Conservation (phyloP, 257 asterid genomes). For the Solanum bukasovii region DNA sequence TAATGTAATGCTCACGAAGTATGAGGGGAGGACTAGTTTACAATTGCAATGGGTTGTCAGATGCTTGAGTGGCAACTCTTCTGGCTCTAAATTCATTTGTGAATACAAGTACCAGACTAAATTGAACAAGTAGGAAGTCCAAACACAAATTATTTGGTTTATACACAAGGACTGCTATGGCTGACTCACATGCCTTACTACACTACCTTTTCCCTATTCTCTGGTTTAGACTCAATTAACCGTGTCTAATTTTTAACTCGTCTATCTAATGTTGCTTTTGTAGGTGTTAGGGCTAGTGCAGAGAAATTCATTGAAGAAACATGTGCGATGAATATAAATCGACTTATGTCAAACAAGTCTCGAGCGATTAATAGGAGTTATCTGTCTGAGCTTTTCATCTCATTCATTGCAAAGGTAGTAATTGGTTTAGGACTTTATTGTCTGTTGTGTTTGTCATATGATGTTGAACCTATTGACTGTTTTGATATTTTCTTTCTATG, state of each 20-base stretch:
- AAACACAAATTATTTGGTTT: neutral
- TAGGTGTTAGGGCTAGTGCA: conserved; percentile 76
- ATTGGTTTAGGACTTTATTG: neutral
- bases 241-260: neutral
- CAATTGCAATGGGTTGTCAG: neutral
- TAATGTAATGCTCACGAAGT: neutral
- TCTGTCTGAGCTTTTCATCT: conserved; percentile 65
- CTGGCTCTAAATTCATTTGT: neutral
- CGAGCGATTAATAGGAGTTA: conserved; percentile 57
- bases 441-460: neutral
- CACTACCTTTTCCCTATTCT: neutral
- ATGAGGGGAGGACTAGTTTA: neutral
- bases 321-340: conserved; percentile 53
- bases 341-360: conserved; percentile 36
- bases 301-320: conserved; percentile 60
- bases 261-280: conserved; percentile 17
- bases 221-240: neutral
- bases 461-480: neutral
- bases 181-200: neutral
- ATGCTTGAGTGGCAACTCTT: neutral
- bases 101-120: neutral
- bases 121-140: neutral
- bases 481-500: neutral
- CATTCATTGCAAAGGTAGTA: conserved; percentile 64
- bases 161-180: neutral